phyloP scores from a whole-genome alignment of 202 grass and related monocot genomes.

The Schoenoplectus tabernaemontani region DNA sequence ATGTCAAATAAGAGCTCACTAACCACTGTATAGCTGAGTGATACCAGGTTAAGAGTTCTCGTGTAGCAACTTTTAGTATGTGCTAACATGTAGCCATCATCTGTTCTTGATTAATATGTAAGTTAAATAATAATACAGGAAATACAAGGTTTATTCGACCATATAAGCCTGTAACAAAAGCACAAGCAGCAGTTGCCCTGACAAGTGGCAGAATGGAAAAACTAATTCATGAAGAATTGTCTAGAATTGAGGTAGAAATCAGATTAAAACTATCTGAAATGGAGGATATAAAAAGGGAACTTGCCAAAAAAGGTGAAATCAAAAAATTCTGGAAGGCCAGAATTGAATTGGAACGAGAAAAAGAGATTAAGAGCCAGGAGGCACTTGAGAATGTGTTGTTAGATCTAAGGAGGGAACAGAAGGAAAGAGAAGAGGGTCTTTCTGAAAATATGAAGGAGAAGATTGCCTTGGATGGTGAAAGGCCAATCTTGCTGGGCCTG shows the following conservation, averaged over 20 bases:
- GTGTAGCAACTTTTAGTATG: background rate
- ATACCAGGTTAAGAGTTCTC: background rate
- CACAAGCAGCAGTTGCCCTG: slow-evolving; percentile 72
- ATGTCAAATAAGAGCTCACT: background rate
- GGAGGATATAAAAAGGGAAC: slow-evolving; percentile 73
- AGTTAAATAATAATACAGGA: slow-evolving; percentile 37
- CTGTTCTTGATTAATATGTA: slow-evolving; percentile 22
- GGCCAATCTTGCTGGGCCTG: slow-evolving; percentile 42
- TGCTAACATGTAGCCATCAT: background rate
- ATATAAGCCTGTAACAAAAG: slow-evolving; percentile 80
- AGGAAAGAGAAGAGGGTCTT: slow-evolving; percentile 32
- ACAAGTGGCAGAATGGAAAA: slow-evolving; percentile 76
- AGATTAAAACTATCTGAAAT: slow-evolving; percentile 42
- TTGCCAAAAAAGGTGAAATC: slow-evolving; percentile 67
- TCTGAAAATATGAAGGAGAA: slow-evolving; percentile 57
- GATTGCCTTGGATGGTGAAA: slow-evolving; percentile 40
- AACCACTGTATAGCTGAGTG: background rate
- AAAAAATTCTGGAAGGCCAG: slow-evolving; percentile 55
- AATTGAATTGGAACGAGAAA: slow-evolving; percentile 41
- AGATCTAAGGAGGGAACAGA: slow-evolving; percentile 49
- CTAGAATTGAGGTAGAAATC: slow-evolving; percentile 60
- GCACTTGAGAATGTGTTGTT: slow-evolving; percentile 44
- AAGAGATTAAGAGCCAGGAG: slow-evolving; percentile 31
- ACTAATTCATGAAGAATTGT: slow-evolving; percentile 49
- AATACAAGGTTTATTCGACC: slow-evolving; percentile 89